These are phyloP conservation scores for Ramaria rubella DNA, from an alignment of 768 basidiomycete genomes.

Conservation along the genomic window DNA sequence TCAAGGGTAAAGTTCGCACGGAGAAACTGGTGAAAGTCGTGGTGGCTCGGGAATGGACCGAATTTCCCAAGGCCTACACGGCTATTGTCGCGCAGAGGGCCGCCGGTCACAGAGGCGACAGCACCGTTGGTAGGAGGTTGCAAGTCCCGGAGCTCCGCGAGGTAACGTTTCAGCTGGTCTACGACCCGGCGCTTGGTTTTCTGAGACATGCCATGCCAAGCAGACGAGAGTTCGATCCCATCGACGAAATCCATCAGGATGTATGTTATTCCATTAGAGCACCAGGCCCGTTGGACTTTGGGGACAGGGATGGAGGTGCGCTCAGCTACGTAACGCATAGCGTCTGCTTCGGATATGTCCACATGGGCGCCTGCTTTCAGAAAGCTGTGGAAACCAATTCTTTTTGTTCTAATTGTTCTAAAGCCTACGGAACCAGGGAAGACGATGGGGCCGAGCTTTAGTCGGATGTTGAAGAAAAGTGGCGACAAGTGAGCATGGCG, in stretches of 20 bases:
- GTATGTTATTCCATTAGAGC: background rate
- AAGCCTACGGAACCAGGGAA: background rate
- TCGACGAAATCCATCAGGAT: background rate
- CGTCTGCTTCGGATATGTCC: constrained; percentile 8
- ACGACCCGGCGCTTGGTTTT: background rate
- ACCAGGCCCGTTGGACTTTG: constrained; percentile 1
- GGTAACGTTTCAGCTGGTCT: background rate
- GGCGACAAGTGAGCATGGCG: too few species aligned
- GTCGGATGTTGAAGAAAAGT: background rate
- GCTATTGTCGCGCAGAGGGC: background rate
- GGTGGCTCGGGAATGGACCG: constrained; percentile 6
- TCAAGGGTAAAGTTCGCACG: background rate
- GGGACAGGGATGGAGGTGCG: constrained; percentile 16
- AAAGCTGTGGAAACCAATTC: background rate
- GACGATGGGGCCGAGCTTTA: background rate
- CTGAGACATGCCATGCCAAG: background rate
- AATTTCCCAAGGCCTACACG: background rate
- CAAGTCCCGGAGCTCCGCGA: background rate
- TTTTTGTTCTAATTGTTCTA: background rate
- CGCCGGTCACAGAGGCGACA: background rate
- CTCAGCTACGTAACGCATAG: constrained; percentile 9
- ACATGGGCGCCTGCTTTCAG: background rate
- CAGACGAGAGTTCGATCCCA: background rate
- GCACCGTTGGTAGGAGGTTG: background rate
- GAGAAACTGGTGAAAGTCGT: constrained; percentile 13